phyloP scores from a whole-genome alignment of 2,329 filamentous ascomycete species.

The Phialophora expanda region DNA sequence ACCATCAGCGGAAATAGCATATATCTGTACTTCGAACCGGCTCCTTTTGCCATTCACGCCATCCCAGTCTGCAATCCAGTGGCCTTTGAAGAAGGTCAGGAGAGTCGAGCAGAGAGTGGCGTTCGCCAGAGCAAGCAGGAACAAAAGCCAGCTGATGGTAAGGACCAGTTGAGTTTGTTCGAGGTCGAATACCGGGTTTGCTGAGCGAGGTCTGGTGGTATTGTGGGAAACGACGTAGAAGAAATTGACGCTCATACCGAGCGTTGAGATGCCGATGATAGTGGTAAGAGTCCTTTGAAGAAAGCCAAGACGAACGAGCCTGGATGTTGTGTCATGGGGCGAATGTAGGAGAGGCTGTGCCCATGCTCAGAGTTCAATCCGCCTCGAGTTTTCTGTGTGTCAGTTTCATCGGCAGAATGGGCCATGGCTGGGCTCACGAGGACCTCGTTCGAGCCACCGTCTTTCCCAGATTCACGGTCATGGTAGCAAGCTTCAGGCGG shows the following conservation, averaged over 20 bases:
- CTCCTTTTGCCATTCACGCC: constrained; percentile 34
- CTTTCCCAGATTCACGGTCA: constrained; percentile 6
- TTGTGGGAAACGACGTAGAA: constrained; percentile 39
- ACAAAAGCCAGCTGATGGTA: constrained; percentile 39
- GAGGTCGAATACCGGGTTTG: constrained; percentile 25
- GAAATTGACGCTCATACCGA: constrained; percentile 40
- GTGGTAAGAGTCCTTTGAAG: constrained; percentile 40
- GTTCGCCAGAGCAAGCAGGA: constrained; percentile 39
- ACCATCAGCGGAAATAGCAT: constrained; percentile 35
- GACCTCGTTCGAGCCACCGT: neutral
- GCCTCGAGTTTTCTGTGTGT: constrained; percentile 16
- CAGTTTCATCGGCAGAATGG: neutral
- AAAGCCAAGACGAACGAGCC: constrained; percentile 36
- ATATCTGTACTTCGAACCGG: constrained; percentile 37
- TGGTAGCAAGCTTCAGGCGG: constrained; percentile 4
- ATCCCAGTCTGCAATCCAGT: constrained; percentile 40
- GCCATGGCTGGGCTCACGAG: neutral
- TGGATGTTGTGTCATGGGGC: constrained; percentile 36
- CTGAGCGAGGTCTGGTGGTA: constrained; percentile 20
- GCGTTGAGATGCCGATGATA: constrained; percentile 38
- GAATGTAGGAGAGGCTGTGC: constrained; percentile 33
- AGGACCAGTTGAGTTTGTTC: constrained; percentile 36
- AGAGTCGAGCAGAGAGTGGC: constrained; percentile 38
- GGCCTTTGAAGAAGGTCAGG: constrained; percentile 39
- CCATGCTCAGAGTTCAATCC: constrained; percentile 35